A percentile compares a stretch with the other conserved stretches of the same genome.
phyloP scores from a whole-genome alignment of 2,329 filamentous ascomycete species.

The Immersiporthe knoxdaviesiana region DNA sequence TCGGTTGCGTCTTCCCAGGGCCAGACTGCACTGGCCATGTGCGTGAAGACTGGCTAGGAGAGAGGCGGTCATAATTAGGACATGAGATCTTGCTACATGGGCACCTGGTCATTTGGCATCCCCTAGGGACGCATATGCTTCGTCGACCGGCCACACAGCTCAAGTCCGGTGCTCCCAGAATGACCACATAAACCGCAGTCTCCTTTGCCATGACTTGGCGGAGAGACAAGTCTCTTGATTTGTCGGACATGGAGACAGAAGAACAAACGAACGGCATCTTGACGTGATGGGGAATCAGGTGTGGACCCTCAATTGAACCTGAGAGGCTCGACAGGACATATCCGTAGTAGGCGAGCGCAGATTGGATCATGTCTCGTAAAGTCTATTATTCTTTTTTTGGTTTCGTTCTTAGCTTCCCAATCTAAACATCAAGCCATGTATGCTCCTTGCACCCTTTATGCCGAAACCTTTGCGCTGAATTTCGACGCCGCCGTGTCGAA shows the following conservation, averaged over 20 bases:
- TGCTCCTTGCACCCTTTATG: constrained; percentile 41
- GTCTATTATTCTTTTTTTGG: constrained; percentile 21
- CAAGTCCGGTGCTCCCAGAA: not conserved
- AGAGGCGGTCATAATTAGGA: not conserved
- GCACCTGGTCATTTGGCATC: too few relatives aligned
- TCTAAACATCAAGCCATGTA: constrained; percentile 10
- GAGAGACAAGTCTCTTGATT: not conserved
- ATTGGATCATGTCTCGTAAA: constrained; percentile 12
- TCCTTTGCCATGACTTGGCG: not conserved
- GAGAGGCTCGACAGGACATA: not conserved
- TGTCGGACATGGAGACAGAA: not conserved
- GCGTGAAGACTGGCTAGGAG: not conserved
- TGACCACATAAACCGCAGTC: not conserved
- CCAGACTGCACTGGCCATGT: not conserved
- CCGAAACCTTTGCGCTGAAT: constrained; percentile 81
- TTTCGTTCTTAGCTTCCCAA: constrained; percentile 11
- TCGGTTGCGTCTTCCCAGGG: not conserved
- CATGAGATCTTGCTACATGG: not conserved
- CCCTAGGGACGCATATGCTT: not conserved
- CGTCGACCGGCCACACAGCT: not conserved
- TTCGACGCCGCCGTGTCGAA: constrained; percentile 88
- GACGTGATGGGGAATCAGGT: not conserved
- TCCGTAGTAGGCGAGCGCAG: not conserved
- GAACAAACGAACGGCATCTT: not conserved
- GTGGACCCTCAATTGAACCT: not conserved